Base-by-base conservation (phyloP, 2,329 filamentous ascomycete genomes). In the Coniochaeta prunicola region DNA sequence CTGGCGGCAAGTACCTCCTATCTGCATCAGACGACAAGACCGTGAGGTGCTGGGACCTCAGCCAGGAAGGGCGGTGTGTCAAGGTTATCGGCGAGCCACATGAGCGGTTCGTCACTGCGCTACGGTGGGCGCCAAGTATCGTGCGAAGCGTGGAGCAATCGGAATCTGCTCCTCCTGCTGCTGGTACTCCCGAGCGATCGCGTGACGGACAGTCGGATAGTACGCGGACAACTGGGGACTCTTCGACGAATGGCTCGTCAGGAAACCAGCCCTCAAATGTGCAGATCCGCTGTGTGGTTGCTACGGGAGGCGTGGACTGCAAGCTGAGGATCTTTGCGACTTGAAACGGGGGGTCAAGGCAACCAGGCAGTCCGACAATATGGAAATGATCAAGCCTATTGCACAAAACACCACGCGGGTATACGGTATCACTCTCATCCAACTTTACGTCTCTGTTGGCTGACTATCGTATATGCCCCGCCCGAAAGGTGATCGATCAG, bases 21-120 rank as follows among this genome's bases (percentile, higher is more conserved):
- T 92, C 88, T 9, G 90, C 89, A 24, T 84, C 88, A 17, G 93
- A 97, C 70, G 93, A 97, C 76, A 96, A 93, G 76, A 92, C 91
- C 4, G 80, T 97, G 61, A 82, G 92, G 58, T 97, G 92, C 77
- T 97, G 93, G 93, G 93, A 97, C 75, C 77, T 97, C 28, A 82
- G 83, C 30, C 93, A 97, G 70, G 91, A 96, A 71, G 91, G 90
- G 48, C 92, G 92, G 68, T 93, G 91, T 67, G 91, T 96, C 65
- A 93, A 93, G 73, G 87, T 85, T 0, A 76, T 97, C n/a, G 80
- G 81, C 38, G 90, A 91, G 62, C 86, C 86, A 0, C 92, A 96
- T 69, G 86, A 83, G 5, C 91, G 91, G 69, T 97, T 97, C 68
- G 84, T 97, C 55, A 92, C 85, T 61, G 93, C 90, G 68, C 79